Evolutionary conservation across 768 basidiomycete genomes (phyloP), one percentile per base, ranked within the genome.

Genomic region (Tephrocybe rancida): DNA sequence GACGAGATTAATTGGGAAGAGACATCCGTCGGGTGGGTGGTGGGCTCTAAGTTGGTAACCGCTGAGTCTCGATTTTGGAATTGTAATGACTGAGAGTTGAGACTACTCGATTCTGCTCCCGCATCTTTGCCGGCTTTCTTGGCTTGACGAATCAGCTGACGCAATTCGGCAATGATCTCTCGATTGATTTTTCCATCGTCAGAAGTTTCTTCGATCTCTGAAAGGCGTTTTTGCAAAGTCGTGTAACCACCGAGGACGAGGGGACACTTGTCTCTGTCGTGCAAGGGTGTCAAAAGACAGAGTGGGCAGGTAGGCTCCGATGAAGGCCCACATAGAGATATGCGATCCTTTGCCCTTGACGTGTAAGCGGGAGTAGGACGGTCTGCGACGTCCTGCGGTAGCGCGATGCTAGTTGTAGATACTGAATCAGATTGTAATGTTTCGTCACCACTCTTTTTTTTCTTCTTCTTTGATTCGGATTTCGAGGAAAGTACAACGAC

Each of bases 231-330:
- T 55, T 68, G 70, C 59, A 86, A 73, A 7, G 74, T 64, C 7
- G 68, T 65, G 0, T 75, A 61, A 9, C 82, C 79, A 32, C 71
- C 71, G 22, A 68, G 53, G 22, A 86, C 70, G 21, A 76, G 63
- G 5, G 81, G 80, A 62, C 85, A 87, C 39, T 64, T 64, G 45
- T 72, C 71, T n/a, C 75, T 77, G 48, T 73, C 67, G 56, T 87
- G 85, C 34, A 71, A 68, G 6, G 80, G 76, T 3, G 58, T 56
- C 41, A 64, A 64, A 18, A 69, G 65, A 64, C 85, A 86, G 19
- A 82, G 67, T 35, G 76, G 77, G 55, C 84, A 82, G 8, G 54
- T 27, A 47, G 43, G 26, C 22, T 8, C 26, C 34, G 39, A n/a
- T 34, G n/a, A 26, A 18, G 22, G 42, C 21, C 30, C 21, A 27